phyloP scores from a whole-genome alignment of 2,329 filamentous ascomycete genomes.

The Aspergillus spinulosporus region DNA sequence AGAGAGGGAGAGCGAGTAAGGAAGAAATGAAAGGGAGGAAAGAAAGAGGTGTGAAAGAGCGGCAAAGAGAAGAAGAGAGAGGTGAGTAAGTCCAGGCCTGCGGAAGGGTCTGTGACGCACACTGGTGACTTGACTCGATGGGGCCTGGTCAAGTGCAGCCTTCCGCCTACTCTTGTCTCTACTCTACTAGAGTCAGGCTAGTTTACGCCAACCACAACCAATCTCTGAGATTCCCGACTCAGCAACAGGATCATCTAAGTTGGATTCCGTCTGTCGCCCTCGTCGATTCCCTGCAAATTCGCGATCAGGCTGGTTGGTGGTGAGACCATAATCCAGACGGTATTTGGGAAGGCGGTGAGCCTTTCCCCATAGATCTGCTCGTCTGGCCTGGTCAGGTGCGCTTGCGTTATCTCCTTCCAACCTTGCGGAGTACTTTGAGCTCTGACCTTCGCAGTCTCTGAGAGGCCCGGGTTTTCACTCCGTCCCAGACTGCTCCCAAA shows the following conservation, averaged over 20 bases:
- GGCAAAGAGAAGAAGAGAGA: conserved; percentile 16
- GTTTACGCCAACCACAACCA: neutral
- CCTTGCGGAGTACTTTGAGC: neutral
- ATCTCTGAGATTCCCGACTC: neutral
- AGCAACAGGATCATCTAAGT: neutral
- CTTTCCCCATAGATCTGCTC: no score
- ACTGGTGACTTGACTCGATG: conserved; percentile 41
- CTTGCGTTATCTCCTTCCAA: neutral
- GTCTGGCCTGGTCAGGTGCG: conserved; percentile 3
- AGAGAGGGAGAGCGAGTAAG: conserved; percentile 18
- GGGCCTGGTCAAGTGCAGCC: conserved; percentile 26
- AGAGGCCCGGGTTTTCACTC: neutral
- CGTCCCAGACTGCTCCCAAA: neutral
- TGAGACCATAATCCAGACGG: neutral
- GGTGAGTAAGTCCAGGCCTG: conserved; percentile 7
- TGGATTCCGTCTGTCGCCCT: neutral
- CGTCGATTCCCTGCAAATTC: neutral
- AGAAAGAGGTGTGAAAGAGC: conserved; percentile 22
- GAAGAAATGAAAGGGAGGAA: conserved; percentile 17
- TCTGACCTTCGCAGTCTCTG: neutral
- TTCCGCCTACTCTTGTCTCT: conserved; percentile 16
- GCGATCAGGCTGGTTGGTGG: conserved; percentile 7
- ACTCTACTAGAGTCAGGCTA: neutral
- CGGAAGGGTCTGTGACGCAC: conserved; percentile 42
- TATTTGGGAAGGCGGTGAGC: conserved; percentile 4